Conservation (phyloP, 306 rosid species). For the Oxytropis ochrocephala region DNA sequence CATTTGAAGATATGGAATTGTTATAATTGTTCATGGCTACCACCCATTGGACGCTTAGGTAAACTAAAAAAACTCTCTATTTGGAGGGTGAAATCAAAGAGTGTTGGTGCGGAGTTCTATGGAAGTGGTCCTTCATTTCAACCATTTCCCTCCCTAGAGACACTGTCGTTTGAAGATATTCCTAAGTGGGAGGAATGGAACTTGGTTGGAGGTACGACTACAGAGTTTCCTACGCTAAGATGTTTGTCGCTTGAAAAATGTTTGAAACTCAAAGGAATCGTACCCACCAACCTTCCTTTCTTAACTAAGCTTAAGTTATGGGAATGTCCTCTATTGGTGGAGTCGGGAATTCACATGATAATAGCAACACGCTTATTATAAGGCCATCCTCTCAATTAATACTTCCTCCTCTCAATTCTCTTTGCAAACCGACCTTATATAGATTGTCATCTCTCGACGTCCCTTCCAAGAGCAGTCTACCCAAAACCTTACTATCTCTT, state of each 20-base stretch:
- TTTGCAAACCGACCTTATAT: not conserved
- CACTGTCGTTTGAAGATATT: not conserved
- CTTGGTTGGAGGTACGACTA: not conserved
- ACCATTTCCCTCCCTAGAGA: not conserved
- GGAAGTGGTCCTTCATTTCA: constrained; percentile 1
- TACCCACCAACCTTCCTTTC: not conserved
- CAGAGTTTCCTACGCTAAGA: not conserved
- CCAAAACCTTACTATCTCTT: constrained; percentile 1
- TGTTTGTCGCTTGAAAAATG: not conserved
- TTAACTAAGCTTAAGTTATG: not conserved
- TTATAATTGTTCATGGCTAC: not conserved
- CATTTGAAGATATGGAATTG: not conserved
- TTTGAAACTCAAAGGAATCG: not conserved
- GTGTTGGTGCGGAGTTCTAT: not conserved
- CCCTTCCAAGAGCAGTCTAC: not conserved
- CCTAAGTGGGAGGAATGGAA: constrained; percentile 1
- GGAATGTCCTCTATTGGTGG: not conserved
- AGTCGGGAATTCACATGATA: not conserved
- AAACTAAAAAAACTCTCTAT: not conserved
- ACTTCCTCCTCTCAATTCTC: not conserved
- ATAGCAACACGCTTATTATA: not conserved
- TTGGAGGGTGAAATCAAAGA: not conserved
- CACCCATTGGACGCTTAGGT: not conserved
- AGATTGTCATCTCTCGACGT: not conserved
- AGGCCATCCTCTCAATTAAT: not conserved